These are phyloP conservation scores for Saitozyma podzolica DNA, from an alignment of 768 basidiomycete genomes.

Conservation along the genomic window DNA sequence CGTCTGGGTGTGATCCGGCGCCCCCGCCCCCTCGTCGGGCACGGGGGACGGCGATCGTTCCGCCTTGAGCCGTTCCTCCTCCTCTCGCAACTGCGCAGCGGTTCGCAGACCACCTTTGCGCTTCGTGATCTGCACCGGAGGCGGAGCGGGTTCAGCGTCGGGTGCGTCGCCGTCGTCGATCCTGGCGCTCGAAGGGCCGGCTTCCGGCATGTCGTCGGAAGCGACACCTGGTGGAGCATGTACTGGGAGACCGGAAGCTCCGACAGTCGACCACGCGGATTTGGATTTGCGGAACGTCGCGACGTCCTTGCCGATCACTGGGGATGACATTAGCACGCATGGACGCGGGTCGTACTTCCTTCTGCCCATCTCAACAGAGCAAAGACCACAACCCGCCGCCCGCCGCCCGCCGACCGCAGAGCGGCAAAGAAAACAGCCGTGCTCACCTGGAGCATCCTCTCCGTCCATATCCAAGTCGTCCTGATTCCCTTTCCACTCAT, in stretches of 20 bases:
- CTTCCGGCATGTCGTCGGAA: conserved; percentile 10
- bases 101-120: conserved; percentile 72
- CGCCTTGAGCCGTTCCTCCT: conserved; percentile 57
- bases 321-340: conserved; percentile 6
- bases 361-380: too few relatives aligned
- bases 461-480: conserved; percentile 41
- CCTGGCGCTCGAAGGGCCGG: conserved; percentile 20
- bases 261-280: conserved; percentile 40
- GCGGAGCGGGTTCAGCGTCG: conserved; percentile 24
- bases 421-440: background rate
- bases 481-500: conserved; percentile 44
- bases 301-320: conserved; percentile 43
- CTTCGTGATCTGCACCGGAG: conserved; percentile 37
- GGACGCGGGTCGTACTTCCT: conserved; percentile 10
- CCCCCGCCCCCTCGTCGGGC: conserved; percentile 11
- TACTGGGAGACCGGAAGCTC: conserved; percentile 26
- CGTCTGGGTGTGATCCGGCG: conserved; percentile 59
- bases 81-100: conserved; percentile 66
- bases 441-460: conserved; percentile 50
- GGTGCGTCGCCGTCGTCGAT: conserved; percentile 54
- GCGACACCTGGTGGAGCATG: conserved; percentile 5
- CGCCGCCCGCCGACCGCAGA: background rate
- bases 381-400: background rate
- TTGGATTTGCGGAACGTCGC: conserved; percentile 47
- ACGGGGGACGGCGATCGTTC: conserved; percentile 27